Base-by-base conservation (phyloP, 2,329 filamentous ascomycete species). In the Stromatinia cepivora region DNA sequence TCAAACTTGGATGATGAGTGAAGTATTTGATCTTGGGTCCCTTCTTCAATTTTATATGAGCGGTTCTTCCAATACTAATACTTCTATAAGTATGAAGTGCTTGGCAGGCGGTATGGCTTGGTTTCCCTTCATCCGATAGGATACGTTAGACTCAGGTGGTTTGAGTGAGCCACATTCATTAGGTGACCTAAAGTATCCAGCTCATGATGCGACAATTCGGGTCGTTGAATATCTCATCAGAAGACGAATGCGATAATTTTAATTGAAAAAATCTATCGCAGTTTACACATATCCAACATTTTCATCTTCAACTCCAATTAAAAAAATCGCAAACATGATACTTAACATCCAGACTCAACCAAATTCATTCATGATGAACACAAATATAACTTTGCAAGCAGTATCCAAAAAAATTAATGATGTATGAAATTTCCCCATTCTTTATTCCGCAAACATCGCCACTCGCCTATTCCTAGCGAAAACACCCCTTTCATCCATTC, bases 381-480 rank as follows among this genome's bases (percentile, higher is more conserved):
- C 13, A 39, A n/a, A 13, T 2, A 42, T 20, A 50, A 48, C 45
- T 34, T 34, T 36, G 59, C 59, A 63, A 63, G 28, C 59, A 25
- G 31, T 2, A 36, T 36, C 4, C 8, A 9, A n/a, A 48, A 48
- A 42, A 36, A 3, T 25, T 25, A 20, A 25, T 31, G 20, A 46
- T 34, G 42, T 13, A 34, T 11, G 17, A 42, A 17, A 5, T 36
- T 46, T 36, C 28, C 20, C n/a, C 22, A 52, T 64, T 64, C 46
- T 53, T 64, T 42, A 52, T 52, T n/a, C 61, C 46, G 61, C 10
- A 64, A 64, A 64, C 61, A 39, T 64, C 34, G 46, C 31, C 46
- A 52, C 61, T 39, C 61, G 61, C 31, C 31, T 64, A 17, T 52
- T 52, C 46, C 34, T 62, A 62, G 59, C 59, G 59, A 62, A 34